Conservation (phyloP, 2,329 filamentous ascomycete species). For the Mycosphaerella arachidis region DNA sequence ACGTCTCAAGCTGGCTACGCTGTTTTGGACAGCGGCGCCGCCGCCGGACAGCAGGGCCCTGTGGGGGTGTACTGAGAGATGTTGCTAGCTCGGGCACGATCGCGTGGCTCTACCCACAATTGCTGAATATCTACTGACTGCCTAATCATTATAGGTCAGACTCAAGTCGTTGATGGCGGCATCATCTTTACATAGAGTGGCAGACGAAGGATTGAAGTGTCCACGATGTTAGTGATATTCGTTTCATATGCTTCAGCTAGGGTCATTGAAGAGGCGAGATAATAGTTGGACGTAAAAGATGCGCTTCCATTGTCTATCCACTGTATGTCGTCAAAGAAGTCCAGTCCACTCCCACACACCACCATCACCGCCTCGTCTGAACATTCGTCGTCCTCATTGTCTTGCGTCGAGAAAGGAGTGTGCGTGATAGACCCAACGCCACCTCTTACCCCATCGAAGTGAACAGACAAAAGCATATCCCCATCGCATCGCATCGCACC, state of each 20-base stretch:
- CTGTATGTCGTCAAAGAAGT: conserved; percentile 10
- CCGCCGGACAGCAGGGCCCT: too few species aligned
- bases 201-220: too few species aligned
- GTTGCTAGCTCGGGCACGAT: too few species aligned
- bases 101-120: too few species aligned
- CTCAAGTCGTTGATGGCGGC: conserved; percentile 8
- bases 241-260: not conserved
- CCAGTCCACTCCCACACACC: not conserved
- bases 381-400: not conserved
- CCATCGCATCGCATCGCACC: not conserved
- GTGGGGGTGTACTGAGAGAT: too few species aligned
- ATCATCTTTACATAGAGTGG: conserved; percentile 29
- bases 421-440: not conserved
- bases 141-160: not conserved
- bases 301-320: conserved; percentile 8
- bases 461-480: not conserved
- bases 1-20: too few species aligned
- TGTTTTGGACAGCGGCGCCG: too few species aligned
- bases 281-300: conserved; percentile 25
- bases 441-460: not conserved
- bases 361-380: not conserved
- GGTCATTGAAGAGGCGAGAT: conserved; percentile 23
- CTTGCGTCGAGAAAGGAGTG: not conserved
- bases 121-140: too few species aligned
- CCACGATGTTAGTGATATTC: too few species aligned